Evolutionary conservation across 371 early-diverging fungal species (phyloP).

Genomic region (Sporodiniella umbellata): DNA sequence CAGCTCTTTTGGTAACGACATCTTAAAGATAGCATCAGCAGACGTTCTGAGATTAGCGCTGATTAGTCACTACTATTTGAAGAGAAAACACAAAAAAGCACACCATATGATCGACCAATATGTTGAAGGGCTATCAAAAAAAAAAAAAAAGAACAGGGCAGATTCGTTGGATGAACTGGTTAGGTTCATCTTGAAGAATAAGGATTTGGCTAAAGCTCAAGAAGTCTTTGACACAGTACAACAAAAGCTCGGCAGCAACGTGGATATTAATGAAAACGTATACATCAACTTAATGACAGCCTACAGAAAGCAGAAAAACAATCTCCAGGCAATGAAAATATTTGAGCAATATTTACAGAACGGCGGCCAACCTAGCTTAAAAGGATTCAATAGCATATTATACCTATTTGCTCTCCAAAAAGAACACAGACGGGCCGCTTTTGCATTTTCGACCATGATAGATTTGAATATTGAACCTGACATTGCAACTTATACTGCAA

Average conservation of each 20-base stretch:
- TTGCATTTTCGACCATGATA: constrained; percentile 36
- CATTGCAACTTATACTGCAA: constrained; percentile 43
- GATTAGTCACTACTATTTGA: constrained; percentile 21
- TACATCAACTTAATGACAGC: constrained; percentile 33
- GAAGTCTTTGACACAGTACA: constrained; percentile 10
- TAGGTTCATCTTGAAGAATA: constrained; percentile 14
- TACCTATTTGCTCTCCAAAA: constrained; percentile 44
- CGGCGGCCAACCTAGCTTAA: constrained; percentile 27
- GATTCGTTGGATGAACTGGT: constrained; percentile 28
- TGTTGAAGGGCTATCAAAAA: constrained; percentile 13
- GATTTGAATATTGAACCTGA: constrained; percentile 40
- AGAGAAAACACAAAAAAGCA: not conserved
- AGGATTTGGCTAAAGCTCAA: constrained; percentile 16
- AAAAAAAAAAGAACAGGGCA: constrained; percentile 11
- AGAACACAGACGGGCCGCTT: constrained; percentile 24
- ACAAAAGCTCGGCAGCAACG: not conserved
- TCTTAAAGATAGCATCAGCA: constrained; percentile 16
- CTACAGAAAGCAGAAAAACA: constrained; percentile 15
- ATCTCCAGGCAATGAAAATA: constrained; percentile 29
- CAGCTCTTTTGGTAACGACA: constrained; percentile 10
- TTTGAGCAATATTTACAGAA: constrained; percentile 40
- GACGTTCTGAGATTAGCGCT: constrained; percentile 25
- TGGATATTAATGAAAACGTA: constrained; percentile 19
- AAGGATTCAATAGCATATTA: constrained; percentile 44
- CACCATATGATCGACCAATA: constrained; percentile 18